phyloP scores from a whole-genome alignment of 2,329 filamentous ascomycete species.

The Arthrobotrys pseudoclavata region DNA sequence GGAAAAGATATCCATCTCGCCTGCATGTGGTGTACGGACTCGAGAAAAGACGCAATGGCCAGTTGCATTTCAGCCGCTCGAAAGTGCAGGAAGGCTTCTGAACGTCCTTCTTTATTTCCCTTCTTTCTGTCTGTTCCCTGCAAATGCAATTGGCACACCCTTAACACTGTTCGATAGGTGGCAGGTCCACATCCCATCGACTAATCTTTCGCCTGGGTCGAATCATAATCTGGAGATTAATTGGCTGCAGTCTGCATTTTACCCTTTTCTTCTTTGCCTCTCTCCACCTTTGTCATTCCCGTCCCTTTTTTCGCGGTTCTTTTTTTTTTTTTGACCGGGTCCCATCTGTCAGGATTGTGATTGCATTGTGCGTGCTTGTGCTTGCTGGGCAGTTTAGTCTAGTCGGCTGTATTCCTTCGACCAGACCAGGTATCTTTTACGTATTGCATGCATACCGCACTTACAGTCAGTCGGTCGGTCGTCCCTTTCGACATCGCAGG shows the following conservation, averaged over 20 bases:
- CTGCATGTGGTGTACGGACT: not conserved
- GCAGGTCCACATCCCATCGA: not conserved
- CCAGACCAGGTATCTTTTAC: conserved; percentile 3
- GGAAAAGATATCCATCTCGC: conserved; percentile 13
- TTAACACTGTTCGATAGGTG: not conserved
- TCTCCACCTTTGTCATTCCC: conserved; percentile 1
- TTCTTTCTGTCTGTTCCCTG: not conserved
- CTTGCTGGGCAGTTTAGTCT: not conserved
- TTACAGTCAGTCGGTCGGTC: no score
- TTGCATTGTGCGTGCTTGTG: not conserved
- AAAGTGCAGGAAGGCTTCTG: no score
- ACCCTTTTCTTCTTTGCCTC: conserved; percentile 15
- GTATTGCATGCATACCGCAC: not conserved
- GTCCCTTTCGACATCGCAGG: conserved; percentile 16
- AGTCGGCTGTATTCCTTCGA: conserved; percentile 12
- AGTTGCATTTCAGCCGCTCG: conserved; percentile 37
- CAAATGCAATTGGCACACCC: not conserved
- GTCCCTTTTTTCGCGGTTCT: conserved; percentile 3
- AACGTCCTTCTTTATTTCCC: no score
- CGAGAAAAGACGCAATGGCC: conserved; percentile 33
- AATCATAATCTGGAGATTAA: not conserved
- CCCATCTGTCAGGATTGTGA: not conserved
- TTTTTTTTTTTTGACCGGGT: conserved; percentile 1
- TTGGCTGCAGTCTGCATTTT: conserved; percentile 6
- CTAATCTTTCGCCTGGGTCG: no score